Conservation (phyloP, 2,329 filamentous ascomycete species). For the Talaromyces sp. region DNA sequence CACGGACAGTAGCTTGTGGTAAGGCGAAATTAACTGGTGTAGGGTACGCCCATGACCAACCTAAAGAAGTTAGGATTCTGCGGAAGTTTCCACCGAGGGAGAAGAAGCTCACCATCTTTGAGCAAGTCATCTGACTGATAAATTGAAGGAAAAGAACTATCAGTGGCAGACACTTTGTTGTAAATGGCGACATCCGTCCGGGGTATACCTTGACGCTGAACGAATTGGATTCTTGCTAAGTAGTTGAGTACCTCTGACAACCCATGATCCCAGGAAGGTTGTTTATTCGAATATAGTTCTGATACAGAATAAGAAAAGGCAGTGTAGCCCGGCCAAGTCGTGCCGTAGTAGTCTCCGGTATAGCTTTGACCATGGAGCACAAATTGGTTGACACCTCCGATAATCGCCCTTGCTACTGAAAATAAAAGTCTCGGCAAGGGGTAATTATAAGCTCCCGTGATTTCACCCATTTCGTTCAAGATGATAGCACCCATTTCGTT, state of each 20-base stretch:
- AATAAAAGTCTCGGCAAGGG: constrained; percentile 30
- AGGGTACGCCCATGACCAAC: constrained; percentile 47
- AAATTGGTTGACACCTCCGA: constrained; percentile 43
- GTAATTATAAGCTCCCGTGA: constrained; percentile 23
- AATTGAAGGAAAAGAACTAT: neutral
- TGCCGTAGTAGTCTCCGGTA: constrained; percentile 42
- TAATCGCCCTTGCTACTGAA: constrained; percentile 38
- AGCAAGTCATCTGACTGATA: constrained; percentile 27
- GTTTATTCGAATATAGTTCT: constrained; percentile 39
- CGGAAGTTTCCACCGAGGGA: neutral
- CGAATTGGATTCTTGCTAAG: constrained; percentile 36
- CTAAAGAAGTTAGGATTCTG: constrained; percentile 19
- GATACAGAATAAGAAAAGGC: constrained; percentile 44
- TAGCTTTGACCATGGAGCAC: constrained; percentile 47
- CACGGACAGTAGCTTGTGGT: constrained; percentile 35
- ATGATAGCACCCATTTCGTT: constrained; percentile 43
- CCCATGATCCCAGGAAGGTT: constrained; percentile 42
- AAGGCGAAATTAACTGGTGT: constrained; percentile 45
- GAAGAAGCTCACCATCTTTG: constrained; percentile 18
- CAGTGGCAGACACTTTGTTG: constrained; percentile 22
- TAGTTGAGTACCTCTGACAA: constrained; percentile 39
- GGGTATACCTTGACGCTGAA: constrained; percentile 40
- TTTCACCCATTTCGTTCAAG: constrained; percentile 40
- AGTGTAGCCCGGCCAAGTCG: constrained; percentile 50
- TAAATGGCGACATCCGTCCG: constrained; percentile 45